Base-by-base conservation (phyloP, 2,329 filamentous ascomycete species). In the Metarhizium robertsii region DNA sequence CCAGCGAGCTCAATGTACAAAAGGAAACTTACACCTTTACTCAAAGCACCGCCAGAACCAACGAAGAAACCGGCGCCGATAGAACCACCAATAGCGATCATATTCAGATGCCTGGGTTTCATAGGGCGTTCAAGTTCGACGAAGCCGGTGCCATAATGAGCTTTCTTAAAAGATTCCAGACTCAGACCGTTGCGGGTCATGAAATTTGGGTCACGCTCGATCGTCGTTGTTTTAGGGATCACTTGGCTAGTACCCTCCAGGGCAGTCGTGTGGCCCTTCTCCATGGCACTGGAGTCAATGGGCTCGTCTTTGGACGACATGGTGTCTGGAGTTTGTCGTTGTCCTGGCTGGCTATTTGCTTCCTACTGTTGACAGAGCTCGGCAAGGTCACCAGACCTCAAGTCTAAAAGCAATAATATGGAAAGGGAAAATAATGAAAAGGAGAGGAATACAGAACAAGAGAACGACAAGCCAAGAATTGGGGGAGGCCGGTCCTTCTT, bases 1-100 rank as follows among this genome's bases (percentile, higher is more conserved):
- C n/a, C 34, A 20, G 34, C 18, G 4, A 52, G 32, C 20, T 45
- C 42, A 8, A 11, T 18, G n/a, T 20, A 20, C 6, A 18, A 43
- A 25, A 25, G 25, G 18, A 6, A 14, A 66, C 71, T 60, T 68
- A 74, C 72, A 67, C 79, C 79, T 29, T 64, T 74, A 58, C 61
- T 59, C 13, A 83, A 69, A 55, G 78, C 78, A 59, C 71, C 66
- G 57, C 79, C 79, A 11, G 78, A 80, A 62, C 80, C 79, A 59
- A 84, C 80, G 67, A 83, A 84, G 73, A 84, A 81, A 69, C 80
- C 80, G 58, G 80, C 80, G 65, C 80, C 80, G 49, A 84, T 84
- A 29, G 55, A 57, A n/a, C 55, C 55, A 25, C 55, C 78, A 55
- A 82, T 80, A 61, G 78, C 77, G 66, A 81, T 81, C 79, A 81